phyloP scores from a whole-genome alignment of 345 rosid genomes.

The Eucalyptus guilfoylei region DNA sequence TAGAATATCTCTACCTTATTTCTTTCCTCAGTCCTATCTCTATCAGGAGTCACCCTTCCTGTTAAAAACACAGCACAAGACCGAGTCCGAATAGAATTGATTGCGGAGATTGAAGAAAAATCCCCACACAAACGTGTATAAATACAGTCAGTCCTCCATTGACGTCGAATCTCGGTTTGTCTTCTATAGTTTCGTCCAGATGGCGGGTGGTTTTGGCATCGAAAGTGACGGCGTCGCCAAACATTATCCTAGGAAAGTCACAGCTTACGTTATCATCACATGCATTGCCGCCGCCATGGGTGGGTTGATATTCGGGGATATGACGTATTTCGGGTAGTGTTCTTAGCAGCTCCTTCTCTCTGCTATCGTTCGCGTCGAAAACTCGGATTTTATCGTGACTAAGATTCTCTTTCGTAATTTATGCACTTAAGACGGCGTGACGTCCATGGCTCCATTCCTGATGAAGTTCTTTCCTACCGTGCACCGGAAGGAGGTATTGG shows the following conservation, averaged over 20 bases:
- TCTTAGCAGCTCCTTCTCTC: background rate
- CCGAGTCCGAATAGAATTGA: background rate
- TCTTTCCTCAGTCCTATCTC: background rate
- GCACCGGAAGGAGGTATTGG: conserved; percentile 2
- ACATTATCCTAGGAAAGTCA: background rate
- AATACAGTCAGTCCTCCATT: background rate
- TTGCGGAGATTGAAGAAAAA: background rate
- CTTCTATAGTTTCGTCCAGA: background rate
- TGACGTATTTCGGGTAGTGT: conserved; percentile 8
- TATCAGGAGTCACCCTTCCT: background rate
- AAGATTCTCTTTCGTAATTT: background rate
- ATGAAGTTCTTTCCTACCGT: conserved; percentile 24
- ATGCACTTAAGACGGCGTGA: conserved; percentile 26
- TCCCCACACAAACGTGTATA: background rate
- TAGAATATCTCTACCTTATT: background rate
- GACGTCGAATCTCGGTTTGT: background rate
- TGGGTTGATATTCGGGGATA: conserved; percentile 31
- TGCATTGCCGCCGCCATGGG: conserved; percentile 3
- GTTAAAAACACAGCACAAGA: background rate
- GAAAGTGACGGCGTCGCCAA: background rate
- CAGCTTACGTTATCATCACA: background rate
- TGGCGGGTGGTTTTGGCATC: background rate
- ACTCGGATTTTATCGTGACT: background rate
- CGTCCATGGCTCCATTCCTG: conserved; percentile 37
- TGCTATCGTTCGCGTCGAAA: background rate